phyloP scores from a whole-genome alignment of 2,329 filamentous ascomycete genomes.

The Aspergillus aculeatinus region DNA sequence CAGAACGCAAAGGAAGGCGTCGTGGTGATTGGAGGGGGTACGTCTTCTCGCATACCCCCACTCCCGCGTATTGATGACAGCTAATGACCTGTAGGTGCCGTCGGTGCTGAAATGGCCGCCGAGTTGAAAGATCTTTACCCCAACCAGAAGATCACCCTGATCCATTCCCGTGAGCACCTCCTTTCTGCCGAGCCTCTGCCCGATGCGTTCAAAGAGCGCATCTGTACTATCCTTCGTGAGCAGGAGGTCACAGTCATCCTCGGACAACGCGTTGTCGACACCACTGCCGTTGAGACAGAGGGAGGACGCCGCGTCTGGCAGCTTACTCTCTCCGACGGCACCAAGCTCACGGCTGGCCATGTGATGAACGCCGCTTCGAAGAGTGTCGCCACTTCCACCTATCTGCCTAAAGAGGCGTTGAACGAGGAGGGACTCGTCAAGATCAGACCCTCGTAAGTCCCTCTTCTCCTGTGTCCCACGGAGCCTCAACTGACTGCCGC shows the following conservation, averaged over 20 bases:
- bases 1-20: conserved; percentile 51
- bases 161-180: conserved; percentile 69
- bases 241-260: conserved; percentile 53
- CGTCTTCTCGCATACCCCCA: neutral
- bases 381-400: conserved; percentile 61
- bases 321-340: conserved; percentile 61
- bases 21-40: conserved; percentile 70
- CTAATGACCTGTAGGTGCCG: conserved; percentile 54
- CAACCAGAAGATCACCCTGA: conserved; percentile 64
- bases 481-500: neutral
- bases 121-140: conserved; percentile 71
- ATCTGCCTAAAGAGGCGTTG: conserved; percentile 60
- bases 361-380: conserved; percentile 70
- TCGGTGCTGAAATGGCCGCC: conserved; percentile 78
- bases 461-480: neutral
- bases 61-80: neutral
- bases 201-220: conserved; percentile 62
- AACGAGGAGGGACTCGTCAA: conserved; percentile 66
- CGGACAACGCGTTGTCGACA: conserved; percentile 29
- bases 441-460: conserved; percentile 51
- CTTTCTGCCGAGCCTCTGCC: conserved; percentile 72
- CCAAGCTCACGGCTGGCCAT: conserved; percentile 59
- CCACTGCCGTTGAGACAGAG: conserved; percentile 19
- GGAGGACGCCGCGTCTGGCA: conserved; percentile 26
- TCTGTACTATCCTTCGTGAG: conserved; percentile 59